These are phyloP conservation scores for Globisporangium heterothallicum DNA, from an alignment of 352 stramenopile genomes.

Conservation along the genomic window DNA sequence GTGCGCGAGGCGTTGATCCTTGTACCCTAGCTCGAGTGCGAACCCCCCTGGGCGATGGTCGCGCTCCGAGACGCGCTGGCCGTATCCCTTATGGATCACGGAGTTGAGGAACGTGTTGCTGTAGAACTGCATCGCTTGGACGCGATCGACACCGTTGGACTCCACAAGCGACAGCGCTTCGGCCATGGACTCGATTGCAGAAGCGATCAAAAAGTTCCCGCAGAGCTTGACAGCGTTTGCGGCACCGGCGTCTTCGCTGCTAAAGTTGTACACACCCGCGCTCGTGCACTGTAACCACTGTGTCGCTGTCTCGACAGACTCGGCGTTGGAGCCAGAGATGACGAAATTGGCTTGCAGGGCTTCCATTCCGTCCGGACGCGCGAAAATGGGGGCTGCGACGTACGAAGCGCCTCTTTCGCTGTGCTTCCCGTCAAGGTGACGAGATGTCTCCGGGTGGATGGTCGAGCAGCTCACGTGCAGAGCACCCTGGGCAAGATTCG, in stretches of 20 bases:
- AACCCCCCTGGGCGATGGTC: constrained; percentile 74
- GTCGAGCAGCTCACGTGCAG: constrained; percentile 73
- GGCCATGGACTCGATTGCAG: constrained; percentile 73
- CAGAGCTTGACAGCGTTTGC: constrained; percentile 77
- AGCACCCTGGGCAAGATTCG: constrained; percentile 23
- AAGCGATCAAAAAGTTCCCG: constrained; percentile 78
- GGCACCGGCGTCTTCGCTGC: constrained; percentile 45
- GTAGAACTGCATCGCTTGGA: constrained; percentile 71
- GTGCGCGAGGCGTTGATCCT: constrained; percentile 62
- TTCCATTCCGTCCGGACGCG: constrained; percentile 62
- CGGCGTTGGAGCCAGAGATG: constrained; percentile 34
- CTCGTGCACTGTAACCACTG: constrained; percentile 38
- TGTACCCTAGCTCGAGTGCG: constrained; percentile 63
- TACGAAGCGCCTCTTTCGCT: constrained; percentile 26
- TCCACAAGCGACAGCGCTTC: constrained; percentile 66
- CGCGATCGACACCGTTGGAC: constrained; percentile 65
- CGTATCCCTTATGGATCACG: constrained; percentile 76
- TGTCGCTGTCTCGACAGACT: constrained; percentile 28
- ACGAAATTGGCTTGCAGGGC: constrained; percentile 66
- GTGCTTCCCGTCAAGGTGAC: constrained; percentile 33
- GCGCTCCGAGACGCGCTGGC: constrained; percentile 64
- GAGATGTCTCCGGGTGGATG: constrained; percentile 56
- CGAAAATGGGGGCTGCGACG: constrained; percentile 64
- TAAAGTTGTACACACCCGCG: constrained; percentile 41
- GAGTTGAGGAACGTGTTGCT: constrained; percentile 79